Percentiles rank a stretch among this genome's conserved stretches.
phyloP scores from a whole-genome alignment of 768 basidiomycete genomes.

The Hypholoma fasciculare region DNA sequence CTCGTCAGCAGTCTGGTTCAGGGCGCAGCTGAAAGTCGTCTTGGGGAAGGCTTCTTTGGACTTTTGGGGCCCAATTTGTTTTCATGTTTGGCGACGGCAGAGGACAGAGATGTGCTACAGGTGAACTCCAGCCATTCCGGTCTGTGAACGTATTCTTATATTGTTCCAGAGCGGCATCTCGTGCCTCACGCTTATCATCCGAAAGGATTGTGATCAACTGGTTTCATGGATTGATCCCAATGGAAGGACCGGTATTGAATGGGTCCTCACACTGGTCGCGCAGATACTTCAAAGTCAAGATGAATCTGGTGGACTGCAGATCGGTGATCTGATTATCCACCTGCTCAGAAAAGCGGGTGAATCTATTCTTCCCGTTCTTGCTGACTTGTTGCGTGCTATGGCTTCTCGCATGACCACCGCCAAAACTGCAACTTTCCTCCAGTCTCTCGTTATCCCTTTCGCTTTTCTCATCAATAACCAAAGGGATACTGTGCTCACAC shows the following conservation, averaged over 20 bases:
- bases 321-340: slow-evolving; percentile 95
- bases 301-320: slow-evolving; percentile 90
- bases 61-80: slow-evolving; percentile 77
- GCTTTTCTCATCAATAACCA: slow-evolving; percentile 91
- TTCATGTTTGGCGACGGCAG: slow-evolving; percentile 61
- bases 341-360: slow-evolving; percentile 83
- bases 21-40: slow-evolving; percentile 59
- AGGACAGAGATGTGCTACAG: slow-evolving; percentile 87
- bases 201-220: slow-evolving; percentile 85
- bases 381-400: slow-evolving; percentile 85
- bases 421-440: slow-evolving; percentile 88
- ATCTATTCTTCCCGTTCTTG: slow-evolving; percentile 79
- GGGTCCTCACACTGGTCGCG: slow-evolving; percentile 74
- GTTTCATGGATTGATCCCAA: slow-evolving; percentile 69
- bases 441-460: slow-evolving; percentile 93
- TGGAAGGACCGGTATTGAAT: slow-evolving; percentile 75
- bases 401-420: slow-evolving; percentile 78
- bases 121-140: slow-evolving; percentile 32
- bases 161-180: slow-evolving; percentile 70
- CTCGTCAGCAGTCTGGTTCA: slow-evolving; percentile 71
- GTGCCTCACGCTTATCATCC: slow-evolving; percentile 79
- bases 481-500: slow-evolving; percentile 71
- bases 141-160: neutral
- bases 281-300: slow-evolving; percentile 76
- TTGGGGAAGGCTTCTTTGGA: slow-evolving; percentile 83